These are phyloP conservation scores for Taiwanofungus camphoratus DNA, from an alignment of 1,284 basidiomycete species.

Conservation along the genomic window DNA sequence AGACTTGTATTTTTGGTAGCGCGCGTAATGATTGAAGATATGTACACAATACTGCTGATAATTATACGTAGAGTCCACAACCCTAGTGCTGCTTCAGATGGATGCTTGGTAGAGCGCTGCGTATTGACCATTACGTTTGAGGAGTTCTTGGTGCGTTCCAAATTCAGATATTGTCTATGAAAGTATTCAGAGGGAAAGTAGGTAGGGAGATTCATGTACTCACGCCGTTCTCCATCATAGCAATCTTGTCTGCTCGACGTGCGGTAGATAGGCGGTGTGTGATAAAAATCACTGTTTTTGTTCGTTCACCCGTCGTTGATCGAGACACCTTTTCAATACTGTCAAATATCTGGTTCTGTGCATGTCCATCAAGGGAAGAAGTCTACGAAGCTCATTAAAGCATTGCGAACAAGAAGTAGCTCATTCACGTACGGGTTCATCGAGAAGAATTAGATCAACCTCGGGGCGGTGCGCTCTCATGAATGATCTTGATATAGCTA, in stretches of 20 bases:
- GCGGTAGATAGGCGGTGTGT: constrained; percentile 79
- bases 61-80: background rate
- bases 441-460: constrained; percentile 74
- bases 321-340: constrained; percentile 60
- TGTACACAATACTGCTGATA: too few relatives aligned
- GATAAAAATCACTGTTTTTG: constrained; percentile 77
- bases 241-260: constrained; percentile 75
- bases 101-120: constrained; percentile 67
- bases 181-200: constrained; percentile 15
- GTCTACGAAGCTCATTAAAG: constrained; percentile 39
- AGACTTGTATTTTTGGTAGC: too few relatives aligned
- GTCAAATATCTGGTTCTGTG: constrained; percentile 74
- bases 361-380: constrained; percentile 74
- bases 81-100: constrained; percentile 30
- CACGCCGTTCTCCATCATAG: constrained; percentile 82
- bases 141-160: constrained; percentile 71
- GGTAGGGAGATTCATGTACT: constrained; percentile 20
- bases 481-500: constrained; percentile 79
- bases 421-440: constrained; percentile 52
- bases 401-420: constrained; percentile 1
- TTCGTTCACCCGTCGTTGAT: constrained; percentile 44
- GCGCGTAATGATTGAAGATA: too few relatives aligned
- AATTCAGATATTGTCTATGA: constrained; percentile 70
- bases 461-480: constrained; percentile 73
- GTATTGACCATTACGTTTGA: constrained; percentile 57